Base-by-base conservation (phyloP, 2,329 filamentous ascomycete genomes). In the Monosporascus sp. region DNA sequence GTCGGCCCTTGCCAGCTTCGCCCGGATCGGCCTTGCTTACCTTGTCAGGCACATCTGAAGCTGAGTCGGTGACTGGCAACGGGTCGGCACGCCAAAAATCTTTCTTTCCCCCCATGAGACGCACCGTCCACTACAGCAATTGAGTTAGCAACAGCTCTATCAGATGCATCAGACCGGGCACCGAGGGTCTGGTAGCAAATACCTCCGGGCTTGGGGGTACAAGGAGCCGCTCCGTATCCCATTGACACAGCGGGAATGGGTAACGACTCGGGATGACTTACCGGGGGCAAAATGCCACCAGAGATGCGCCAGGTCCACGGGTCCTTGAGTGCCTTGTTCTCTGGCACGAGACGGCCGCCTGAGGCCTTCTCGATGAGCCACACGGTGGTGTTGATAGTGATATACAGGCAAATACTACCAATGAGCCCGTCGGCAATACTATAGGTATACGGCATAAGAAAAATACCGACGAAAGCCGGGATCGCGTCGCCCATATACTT, bases 401-500 rank as follows among this genome's bases (percentile, higher is more conserved):
- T 85, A 70, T 95, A 95, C 39, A 83, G 83, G 63, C 86, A 77
- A 62, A 95, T 87, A 50, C 90, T 89, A 1, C 82, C 88, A 61
- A 95, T 95, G 17, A 96, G 77, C 47, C 90, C 90, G 64, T 95
- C 89, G 14, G 90, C 89, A 64, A 95, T 94, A 41, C 85, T 89
- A 75, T 94, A 96, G 1, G 88, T 91, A 72, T 95, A 94, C 0
- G 90, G 90, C 90, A 96, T 95, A 55, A 92, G 73, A 53, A 85
- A 83, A 57, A 96, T 87, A 49, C 88, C 91, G 37, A 95, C 74
- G 72, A 95, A 95, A 3, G 90, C 89, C 0, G 90, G 90, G 24
- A 95, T 79, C 1, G 89, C 86, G 67, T 96, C 90, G 50, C 90
- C 90, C 55, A 90, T 77, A 71, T 96, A 95, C 47, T 77, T 77